A percentile compares a stretch with the other conserved stretches of the same genome.
These are phyloP conservation scores for Malassezia sympodialis DNA, from an alignment of 1,284 basidiomycete genomes.

Conservation along the genomic window DNA sequence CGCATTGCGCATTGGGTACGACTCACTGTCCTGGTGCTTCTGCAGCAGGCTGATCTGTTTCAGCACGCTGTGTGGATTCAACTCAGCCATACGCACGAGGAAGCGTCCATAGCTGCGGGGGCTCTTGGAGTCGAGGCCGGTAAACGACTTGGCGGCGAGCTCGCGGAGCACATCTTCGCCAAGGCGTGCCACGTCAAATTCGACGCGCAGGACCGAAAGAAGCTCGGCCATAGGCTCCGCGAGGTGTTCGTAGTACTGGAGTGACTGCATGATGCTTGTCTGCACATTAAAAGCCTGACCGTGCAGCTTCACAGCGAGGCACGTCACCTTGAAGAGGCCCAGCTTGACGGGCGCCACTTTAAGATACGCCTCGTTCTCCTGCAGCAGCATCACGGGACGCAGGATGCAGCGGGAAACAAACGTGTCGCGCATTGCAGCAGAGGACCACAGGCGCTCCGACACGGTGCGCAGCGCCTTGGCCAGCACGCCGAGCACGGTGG, in stretches of 20 bases:
- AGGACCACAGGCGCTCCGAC: conserved; percentile 36
- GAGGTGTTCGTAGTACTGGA: conserved; percentile 90
- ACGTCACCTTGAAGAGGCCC: conserved; percentile 77
- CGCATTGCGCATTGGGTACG: conserved; percentile 77
- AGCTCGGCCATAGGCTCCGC: conserved; percentile 89
- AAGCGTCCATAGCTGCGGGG: conserved; percentile 78
- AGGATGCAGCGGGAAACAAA: conserved; percentile 42
- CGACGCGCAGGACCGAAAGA: conserved; percentile 65
- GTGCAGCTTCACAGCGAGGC: conserved; percentile 82
- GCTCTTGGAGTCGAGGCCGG: conserved; percentile 71
- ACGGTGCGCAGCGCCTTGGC: conserved; percentile 29
- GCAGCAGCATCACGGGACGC: conserved; percentile 69
- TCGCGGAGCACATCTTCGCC: conserved; percentile 81
- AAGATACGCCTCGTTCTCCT: conserved; percentile 78
- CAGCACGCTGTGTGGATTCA: conserved; percentile 71
- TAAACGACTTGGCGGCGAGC: conserved; percentile 68
- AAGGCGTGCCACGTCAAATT: conserved; percentile 79
- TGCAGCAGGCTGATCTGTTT: conserved; percentile 81
- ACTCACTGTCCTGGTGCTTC: conserved; percentile 84
- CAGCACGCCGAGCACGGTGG: conserved; percentile 32
- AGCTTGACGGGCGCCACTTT: conserved; percentile 64
- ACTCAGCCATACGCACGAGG: conserved; percentile 69
- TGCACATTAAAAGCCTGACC: conserved; percentile 62
- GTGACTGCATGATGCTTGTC: conserved; percentile 76
- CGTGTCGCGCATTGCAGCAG: conserved; percentile 34